Evolutionary conservation across 129 eudicot genomes (phyloP).

Genomic region (Lonicera japonica): DNA sequence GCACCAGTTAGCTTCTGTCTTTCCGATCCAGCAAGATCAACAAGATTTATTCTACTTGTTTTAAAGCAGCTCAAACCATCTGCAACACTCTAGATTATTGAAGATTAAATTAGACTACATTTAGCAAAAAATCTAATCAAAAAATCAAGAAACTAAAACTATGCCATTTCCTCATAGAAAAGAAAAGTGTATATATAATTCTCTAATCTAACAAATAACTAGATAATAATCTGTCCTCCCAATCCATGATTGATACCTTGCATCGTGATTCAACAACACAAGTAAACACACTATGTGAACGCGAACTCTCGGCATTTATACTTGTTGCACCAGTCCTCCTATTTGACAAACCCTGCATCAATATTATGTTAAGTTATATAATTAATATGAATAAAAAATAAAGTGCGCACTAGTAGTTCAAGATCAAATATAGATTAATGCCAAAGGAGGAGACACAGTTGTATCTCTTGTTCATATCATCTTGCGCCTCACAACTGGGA

Average conservation of each 20-base stretch:
- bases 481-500: no score
- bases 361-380: neutral
- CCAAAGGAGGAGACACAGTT: neutral
- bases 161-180: neutral
- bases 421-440: neutral
- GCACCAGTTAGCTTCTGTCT: slow-evolving; percentile 97
- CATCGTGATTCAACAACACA: slow-evolving; percentile 94
- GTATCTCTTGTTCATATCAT: no score
- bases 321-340: slow-evolving; percentile 86
- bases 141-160: neutral
- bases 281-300: slow-evolving; percentile 96
- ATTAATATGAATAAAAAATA: neutral
- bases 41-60: slow-evolving; percentile 87
- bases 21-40: slow-evolving; percentile 98
- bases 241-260: slow-evolving; percentile 57
- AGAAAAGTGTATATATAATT: neutral
- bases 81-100: slow-evolving; percentile 42
- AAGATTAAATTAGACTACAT: slow-evolving; percentile 6
- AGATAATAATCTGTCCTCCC: neutral
- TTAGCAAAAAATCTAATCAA: neutral
- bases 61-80: slow-evolving; percentile 84
- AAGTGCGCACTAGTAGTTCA: no score
- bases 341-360: slow-evolving; percentile 76
- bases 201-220: neutral
- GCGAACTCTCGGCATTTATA: slow-evolving; percentile 91